Base-by-base conservation (phyloP, 225 moss, liverwort and hornwort species). In the Ulota crispa region DNA sequence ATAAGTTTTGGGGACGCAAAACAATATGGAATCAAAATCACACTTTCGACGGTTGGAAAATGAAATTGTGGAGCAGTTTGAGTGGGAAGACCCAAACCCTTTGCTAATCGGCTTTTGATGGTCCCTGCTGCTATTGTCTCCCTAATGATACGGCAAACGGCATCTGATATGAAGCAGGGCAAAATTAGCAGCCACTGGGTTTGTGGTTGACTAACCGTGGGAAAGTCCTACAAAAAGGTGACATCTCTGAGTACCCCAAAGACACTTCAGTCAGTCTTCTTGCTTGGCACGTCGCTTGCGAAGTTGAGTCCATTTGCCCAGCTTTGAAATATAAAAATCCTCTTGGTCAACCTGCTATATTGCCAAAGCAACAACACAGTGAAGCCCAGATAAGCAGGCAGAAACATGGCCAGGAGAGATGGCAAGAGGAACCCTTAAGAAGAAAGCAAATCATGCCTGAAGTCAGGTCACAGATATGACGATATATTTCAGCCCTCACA, bases 311-410 rank as follows among this genome's bases (percentile, higher is more conserved):
- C 68, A 81, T 65, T 81, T 88, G 73, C 83, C 81, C 80, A 70
- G 83, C 85, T 90, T 94, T 71, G 86, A 84, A 75, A 88, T 84
- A 81, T 70, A 89, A 76, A 83, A 84, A 80, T 92, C 91, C 91
- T 92, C 92, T 79, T 89, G 92, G 80, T 85, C 86, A 81, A 82
- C 87, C 87, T 91, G 91, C 89, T 87, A 83, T 86, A 77, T 78
- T 81, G 89, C 65, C 80, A 85, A 80, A 88, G 82, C 82, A 82
- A 81, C 66, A 75, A 82, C 82, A 82, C 75, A 57, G 82, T 75
- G 91, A 86, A 84, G 79, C 66, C 76, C 91, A 88, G 82, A 87
- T 87, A 87, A 91, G 89, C 91, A 91, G 87, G 87, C 78, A 85
- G 89, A 81, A 87, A 92, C 78, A 52, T 83, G 74, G 81, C 80